Base-by-base conservation (phyloP, 2,329 filamentous ascomycete species). In the Paradendryphiella salina region DNA sequence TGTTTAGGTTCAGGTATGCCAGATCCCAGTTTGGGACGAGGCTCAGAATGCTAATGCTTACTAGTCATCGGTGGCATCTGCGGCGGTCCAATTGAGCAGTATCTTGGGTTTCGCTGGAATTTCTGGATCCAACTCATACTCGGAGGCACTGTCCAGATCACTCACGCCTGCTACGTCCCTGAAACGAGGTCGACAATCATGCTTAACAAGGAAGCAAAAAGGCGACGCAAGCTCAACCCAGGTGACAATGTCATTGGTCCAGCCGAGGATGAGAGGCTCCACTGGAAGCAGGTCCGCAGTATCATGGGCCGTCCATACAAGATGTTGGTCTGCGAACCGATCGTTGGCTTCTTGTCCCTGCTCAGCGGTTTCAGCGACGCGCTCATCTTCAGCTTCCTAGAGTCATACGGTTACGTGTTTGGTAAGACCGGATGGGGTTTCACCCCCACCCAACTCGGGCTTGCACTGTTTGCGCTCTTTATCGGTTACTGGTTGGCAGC, bases 61-160 rank as follows among this genome's bases (percentile, higher is more conserved):
- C 86, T 85, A 1, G 83, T 90, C 6, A 77, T 92, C 1, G 88
- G 88, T 0, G 88, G 88, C 9, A 86, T 92, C 87, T 87, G 90
- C 17, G 88, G 88, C 59, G 88, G 87, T 0, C 89, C 90, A 59
- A 82, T 86, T 14, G 81, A 90, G 69, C 72, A 82, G 28, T 84
- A 82, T 57, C 77, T 88, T 1, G 75, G 82, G 13, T 93, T 88
- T 88, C 80, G 81, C 57, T 91, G 85, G 85, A 84, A 80, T 50
- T 90, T 93, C 70, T 94, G 88, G 88, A 87, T 92, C 56, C 88
- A 92, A 72, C 82, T 94, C 54, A 89, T 91, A 57, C 86, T 94
- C 46, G 89, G 90, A 20, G 84, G 73, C 4, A 78, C 82, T 21
- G 82, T 89, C 2, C 89, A 93, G 64, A 17, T 81, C 3, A 64